Conservation (phyloP, 106 monocot genomes). For the Hemerocallis citrina region DNA sequence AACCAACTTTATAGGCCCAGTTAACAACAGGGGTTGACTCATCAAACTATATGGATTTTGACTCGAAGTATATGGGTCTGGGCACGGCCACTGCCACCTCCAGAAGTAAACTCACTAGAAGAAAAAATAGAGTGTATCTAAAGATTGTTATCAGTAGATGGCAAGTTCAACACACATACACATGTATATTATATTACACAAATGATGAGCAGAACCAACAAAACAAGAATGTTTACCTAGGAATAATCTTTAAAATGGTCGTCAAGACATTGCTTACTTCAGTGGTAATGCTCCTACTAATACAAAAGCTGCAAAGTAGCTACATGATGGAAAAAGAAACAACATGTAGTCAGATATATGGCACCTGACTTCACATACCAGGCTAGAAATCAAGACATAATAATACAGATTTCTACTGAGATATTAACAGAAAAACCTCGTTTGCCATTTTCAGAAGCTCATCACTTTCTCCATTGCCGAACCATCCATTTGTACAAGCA, state of each 20-base stretch:
- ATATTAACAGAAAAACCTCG: conserved; percentile 7
- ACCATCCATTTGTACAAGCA: conserved; percentile 19
- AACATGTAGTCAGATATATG: conserved; percentile 14
- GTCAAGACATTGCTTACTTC: conserved; percentile 14
- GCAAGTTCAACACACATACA: not conserved
- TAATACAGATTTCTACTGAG: not conserved
- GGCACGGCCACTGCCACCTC: no score
- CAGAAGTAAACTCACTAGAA: no score
- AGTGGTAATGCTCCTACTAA: conserved; percentile 5
- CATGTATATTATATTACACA: conserved; percentile 2
- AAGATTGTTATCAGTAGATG: no score
- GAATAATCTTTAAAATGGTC: conserved; percentile 37
- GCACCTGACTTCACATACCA: not conserved
- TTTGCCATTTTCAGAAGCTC: conserved; percentile 16
- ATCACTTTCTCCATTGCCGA: conserved; percentile 6
- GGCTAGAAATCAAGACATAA: not conserved
- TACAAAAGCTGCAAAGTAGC: conserved; percentile 41
- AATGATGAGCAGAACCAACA: not conserved
- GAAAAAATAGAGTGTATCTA: no score
- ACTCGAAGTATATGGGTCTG: no score
- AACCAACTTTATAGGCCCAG: no score
- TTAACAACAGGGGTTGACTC: no score
- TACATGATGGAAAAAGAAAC: conserved; percentile 11
- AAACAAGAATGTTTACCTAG: conserved; percentile 26
- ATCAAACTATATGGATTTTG: no score